Conservation (phyloP, 2,329 filamentous ascomycete species). For the Penicillium sp. region DNA sequence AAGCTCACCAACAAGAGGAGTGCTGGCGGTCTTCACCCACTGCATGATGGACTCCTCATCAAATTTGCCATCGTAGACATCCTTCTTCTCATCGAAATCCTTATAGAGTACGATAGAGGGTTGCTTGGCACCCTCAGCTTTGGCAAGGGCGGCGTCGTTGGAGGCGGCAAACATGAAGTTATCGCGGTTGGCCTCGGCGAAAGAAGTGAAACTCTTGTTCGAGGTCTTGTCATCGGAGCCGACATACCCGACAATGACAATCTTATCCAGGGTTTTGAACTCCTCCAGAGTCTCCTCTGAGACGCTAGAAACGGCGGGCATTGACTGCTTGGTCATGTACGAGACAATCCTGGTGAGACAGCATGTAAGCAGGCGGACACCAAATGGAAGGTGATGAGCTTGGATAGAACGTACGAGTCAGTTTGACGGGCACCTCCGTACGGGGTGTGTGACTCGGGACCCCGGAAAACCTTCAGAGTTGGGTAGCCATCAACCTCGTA, state of each 20-base stretch:
- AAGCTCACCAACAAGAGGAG: slow-evolving; percentile 90
- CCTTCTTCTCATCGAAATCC: slow-evolving; percentile 95
- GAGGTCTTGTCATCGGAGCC: slow-evolving; percentile 76
- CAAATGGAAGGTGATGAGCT: neutral
- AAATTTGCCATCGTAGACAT: slow-evolving; percentile 77
- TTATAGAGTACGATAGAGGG: slow-evolving; percentile 95
- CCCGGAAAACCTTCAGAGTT: slow-evolving; percentile 98
- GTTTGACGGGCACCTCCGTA: slow-evolving; percentile 92
- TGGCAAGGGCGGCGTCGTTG: slow-evolving; percentile 78
- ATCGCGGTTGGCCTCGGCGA: slow-evolving; percentile 77
- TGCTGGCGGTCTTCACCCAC: slow-evolving; percentile 83
- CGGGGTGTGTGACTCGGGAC: slow-evolving; percentile 73
- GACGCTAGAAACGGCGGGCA: slow-evolving; percentile 85
- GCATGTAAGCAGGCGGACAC: neutral
- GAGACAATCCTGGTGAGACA: slow-evolving; percentile 57
- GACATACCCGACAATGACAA: slow-evolving; percentile 89
- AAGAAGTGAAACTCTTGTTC: slow-evolving; percentile 76
- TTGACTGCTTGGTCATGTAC: slow-evolving; percentile 98
- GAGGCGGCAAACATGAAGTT: slow-evolving; percentile 89
- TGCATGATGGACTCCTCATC: slow-evolving; percentile 74
- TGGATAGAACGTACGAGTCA: slow-evolving; percentile 53
- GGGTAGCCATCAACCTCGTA: slow-evolving; percentile 97
- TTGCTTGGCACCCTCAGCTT: slow-evolving; percentile 84
- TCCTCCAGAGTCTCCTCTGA: slow-evolving; percentile 82
- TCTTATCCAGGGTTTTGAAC: slow-evolving; percentile 98